phyloP scores from a whole-genome alignment of 2,329 filamentous ascomycete genomes.

The Tympanopsis confertula region DNA sequence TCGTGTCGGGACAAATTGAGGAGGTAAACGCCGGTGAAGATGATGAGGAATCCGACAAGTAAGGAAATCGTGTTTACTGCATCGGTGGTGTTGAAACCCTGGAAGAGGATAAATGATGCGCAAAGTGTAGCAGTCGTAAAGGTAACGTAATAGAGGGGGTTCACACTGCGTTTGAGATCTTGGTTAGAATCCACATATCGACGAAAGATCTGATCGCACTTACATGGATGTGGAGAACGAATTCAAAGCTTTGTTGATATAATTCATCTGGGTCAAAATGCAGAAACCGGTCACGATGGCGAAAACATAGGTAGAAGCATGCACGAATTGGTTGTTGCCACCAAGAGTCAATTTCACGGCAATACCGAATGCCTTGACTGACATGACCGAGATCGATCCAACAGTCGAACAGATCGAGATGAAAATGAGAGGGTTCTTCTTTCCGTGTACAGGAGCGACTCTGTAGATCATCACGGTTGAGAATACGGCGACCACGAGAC shows the following conservation, averaged over 20 bases:
- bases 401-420: constrained; percentile 96
- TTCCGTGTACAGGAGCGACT: constrained; percentile 78
- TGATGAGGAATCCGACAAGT: constrained; percentile 61
- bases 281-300: constrained; percentile 85
- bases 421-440: constrained; percentile 90
- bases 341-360: constrained; percentile 88
- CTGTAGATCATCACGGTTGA: constrained; percentile 93
- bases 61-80: constrained; percentile 64
- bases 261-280: constrained; percentile 99
- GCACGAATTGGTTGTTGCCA: constrained; percentile 88
- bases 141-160: constrained; percentile 71
- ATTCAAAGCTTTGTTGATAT: constrained; percentile 96
- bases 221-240: constrained; percentile 97
- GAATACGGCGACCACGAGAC: constrained; percentile 67
- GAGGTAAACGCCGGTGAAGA: constrained; percentile 61
- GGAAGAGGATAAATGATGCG: constrained; percentile 61
- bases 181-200: not conserved
- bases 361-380: constrained; percentile 96
- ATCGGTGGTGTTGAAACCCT: constrained; percentile 59
- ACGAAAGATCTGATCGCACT: constrained; percentile 19
- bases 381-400: constrained; percentile 96
- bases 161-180: constrained; percentile 49
- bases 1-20: constrained; percentile 57
- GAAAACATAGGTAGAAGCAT: constrained; percentile 95
- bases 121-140: constrained; percentile 60